Evolutionary conservation across 1,284 basidiomycete genomes (phyloP).

Genomic region (Rhodotorula sp.): DNA sequence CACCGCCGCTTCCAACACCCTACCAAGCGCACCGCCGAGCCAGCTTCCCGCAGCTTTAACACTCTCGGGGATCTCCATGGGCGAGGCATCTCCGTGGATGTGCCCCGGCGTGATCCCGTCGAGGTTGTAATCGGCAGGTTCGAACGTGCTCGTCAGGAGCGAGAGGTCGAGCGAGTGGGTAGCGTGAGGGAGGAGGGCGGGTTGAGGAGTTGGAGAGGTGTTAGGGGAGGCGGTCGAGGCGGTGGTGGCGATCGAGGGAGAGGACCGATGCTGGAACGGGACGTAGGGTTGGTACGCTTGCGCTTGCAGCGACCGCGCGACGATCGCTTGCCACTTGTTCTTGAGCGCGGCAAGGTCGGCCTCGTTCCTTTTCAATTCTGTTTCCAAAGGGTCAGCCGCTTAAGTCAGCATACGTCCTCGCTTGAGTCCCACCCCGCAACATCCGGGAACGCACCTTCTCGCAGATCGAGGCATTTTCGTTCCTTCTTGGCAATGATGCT

Average conservation of each 20-base stretch:
- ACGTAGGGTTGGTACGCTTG: conserved; percentile 7
- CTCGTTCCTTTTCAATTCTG: conserved; percentile 44
- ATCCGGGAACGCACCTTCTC: conserved; percentile 43
- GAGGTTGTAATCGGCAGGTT: neutral
- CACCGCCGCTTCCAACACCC: conserved; percentile 27
- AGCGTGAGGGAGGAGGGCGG: neutral
- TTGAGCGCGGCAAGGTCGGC: conserved; percentile 39
- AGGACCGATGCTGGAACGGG: neutral
- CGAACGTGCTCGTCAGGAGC: conserved; percentile 32
- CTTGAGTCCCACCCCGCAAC: too few species aligned
- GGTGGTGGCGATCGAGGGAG: conserved; percentile 15
- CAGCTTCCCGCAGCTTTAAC: conserved; percentile 37
- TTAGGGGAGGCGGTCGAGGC: conserved; percentile 16
- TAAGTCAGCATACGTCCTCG: neutral
- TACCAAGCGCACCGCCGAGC: conserved; percentile 34
- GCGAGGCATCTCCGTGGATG: conserved; percentile 10
- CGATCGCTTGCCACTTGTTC: conserved; percentile 43
- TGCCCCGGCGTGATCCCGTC: conserved; percentile 2
- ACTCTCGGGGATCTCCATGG: conserved; percentile 29
- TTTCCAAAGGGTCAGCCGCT: neutral
- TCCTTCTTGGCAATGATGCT: conserved; percentile 49
- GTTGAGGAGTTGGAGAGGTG: conserved; percentile 17
- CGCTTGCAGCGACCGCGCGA: conserved; percentile 32
- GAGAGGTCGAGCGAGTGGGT: conserved; percentile 35
- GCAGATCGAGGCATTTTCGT: conserved; percentile 47